Base-by-base conservation (phyloP, 805 yeast species). In the Yarrowia sp. region DNA sequence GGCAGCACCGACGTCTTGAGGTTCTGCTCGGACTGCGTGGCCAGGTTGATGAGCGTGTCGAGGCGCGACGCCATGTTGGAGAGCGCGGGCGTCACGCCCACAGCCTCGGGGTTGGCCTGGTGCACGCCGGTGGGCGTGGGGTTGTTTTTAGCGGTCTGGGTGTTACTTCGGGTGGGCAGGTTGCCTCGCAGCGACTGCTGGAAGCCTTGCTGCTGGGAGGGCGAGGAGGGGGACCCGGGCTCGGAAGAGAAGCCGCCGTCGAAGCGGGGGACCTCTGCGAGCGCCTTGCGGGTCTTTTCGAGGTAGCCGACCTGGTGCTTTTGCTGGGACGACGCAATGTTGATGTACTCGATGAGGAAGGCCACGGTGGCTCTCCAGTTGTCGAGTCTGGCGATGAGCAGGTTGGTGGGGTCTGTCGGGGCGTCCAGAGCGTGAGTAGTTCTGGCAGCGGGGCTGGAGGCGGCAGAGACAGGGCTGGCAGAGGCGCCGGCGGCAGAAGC, bases 1-100 rank as follows among this genome's bases (percentile, higher is more conserved):
- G 85, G 85, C 12, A 79, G 61, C 12, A 81, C 74, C 26, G 77
- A 73, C 8, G 73, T 58, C 67, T 72, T 75, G 66, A 81, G 70
- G 62, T 77, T 70, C 38, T 69, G 70, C 67, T 79, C 83, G n/a
- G 79, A 73, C 48, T 80, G 80, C 4, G 64, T 62, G 10, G 81
- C 73, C 46, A 77, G 72, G 58, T 72, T 74, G 61, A 75, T 68
- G 32, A 79, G 68, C 12, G 65, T 67, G 36, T 79, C 81, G 32
- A 75, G 69, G 59, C 69, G 67, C 21, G 67, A 61, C 28, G 78
- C 73, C 65, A 78, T 56, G 36, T 67, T 65, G 41, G 68, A 64
- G 69, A 78, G 78, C 16, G 76, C 75, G 38, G 71, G 74, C 35
- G 76, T 71, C 46, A 77, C 72, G 52, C 77, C 74, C 10, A 59